Base-by-base conservation (phyloP, 306 rosid species). In the Leucaena leucocephala region DNA sequence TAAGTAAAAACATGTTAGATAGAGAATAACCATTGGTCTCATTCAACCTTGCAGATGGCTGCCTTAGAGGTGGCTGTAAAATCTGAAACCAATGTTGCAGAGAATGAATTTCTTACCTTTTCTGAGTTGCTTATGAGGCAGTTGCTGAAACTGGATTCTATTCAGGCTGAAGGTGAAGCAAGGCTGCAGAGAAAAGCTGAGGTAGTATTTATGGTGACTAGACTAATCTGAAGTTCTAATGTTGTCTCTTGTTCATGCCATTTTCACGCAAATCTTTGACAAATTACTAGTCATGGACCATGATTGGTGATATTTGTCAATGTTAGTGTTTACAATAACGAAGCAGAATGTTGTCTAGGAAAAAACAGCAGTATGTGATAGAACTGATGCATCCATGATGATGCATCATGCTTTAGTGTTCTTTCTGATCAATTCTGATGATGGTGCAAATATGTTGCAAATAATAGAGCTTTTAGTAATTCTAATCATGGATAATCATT, bases 81-180 rank as follows among this genome's bases (percentile, higher is more conserved):
- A 68, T 86, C 84, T 63, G 95, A 95, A 75, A 92, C 95, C 80
- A 81, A 77, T 82, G 89, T 92, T 78, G 83, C 85, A 2, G 97
- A 92, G 75, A 90, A 85, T 81, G 97, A 89, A 75, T 92, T 94
- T 80, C 7, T 77, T 2, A 69, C 86, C 68, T 72, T 84, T 17
- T 80, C 95, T 10, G 98, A 94, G 87, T 69, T 94, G 86, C 97
- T 94, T 34, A 92, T 91, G 98, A 86, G 87, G 79, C 92, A 92
- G 76, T 84, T 92, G 90, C 86, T 94, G 92, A 88, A 89, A 74
- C 74, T 94, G 87, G 98, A 92, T 78, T 68, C 91, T 38, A 92
- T 92, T 65, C 81, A 88, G 83, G 97, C 97, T 78, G 97, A 92
- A 74, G 98, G 97, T 62, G 94, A 89, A 82, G 91, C 91, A 4